These are phyloP conservation scores for Juncus inflexus DNA, from an alignment of 176 grass and related monocot genomes.

Conservation along the genomic window DNA sequence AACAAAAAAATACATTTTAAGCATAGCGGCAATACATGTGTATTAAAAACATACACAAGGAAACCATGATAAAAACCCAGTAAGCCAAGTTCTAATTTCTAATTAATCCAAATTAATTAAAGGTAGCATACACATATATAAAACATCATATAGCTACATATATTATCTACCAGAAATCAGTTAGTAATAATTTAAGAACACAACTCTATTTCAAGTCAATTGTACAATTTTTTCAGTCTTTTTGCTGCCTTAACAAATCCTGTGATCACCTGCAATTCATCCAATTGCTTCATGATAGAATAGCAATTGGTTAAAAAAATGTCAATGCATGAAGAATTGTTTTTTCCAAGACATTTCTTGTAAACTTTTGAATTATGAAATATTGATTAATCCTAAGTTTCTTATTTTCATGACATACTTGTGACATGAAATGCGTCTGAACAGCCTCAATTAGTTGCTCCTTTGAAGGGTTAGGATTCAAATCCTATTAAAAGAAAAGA, in stretches of 20 bases:
- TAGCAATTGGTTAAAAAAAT: constrained; percentile 39
- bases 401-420: constrained; percentile 39
- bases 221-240: constrained; percentile 56
- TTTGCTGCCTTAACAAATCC: constrained; percentile 73
- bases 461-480: constrained; percentile 63
- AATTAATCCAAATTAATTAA: constrained; percentile 35
- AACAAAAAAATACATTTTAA: too few relatives aligned
- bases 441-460: constrained; percentile 77
- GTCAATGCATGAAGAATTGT: background rate
- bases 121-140: constrained; percentile 41
- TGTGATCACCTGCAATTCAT: constrained; percentile 70
- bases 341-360: background rate
- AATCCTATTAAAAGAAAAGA: constrained; percentile 43
- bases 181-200: constrained; percentile 37
- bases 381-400: constrained; percentile 11
- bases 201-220: constrained; percentile 28
- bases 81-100: background rate
- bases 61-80: too few relatives aligned
- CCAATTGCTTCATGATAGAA: constrained; percentile 67
- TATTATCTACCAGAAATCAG: constrained; percentile 46
- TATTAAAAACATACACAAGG: too few relatives aligned
- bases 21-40: too few relatives aligned
- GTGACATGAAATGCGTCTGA: constrained; percentile 76
- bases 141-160: constrained; percentile 57
- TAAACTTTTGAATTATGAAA: background rate